Evolutionary conservation across 2,329 filamentous ascomycete species (phyloP).

Genomic region (Rhynchosporium agropyri): DNA sequence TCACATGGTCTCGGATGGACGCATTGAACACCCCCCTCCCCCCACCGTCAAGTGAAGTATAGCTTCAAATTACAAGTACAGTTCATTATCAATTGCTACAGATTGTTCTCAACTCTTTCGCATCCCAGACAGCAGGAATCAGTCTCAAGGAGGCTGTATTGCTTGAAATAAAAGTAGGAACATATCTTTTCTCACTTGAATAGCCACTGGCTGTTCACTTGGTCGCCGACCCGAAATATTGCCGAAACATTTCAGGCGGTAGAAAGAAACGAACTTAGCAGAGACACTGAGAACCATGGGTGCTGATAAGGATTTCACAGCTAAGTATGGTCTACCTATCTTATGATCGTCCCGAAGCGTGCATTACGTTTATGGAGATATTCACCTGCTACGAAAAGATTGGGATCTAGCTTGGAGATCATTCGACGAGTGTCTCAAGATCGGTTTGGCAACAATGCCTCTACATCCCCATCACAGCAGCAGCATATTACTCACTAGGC

Average conservation of each 20-base stretch:
- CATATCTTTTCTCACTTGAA: too few species aligned
- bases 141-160: too few species aligned
- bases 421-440: constrained; percentile 25
- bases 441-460: constrained; percentile 24
- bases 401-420: constrained; percentile 21
- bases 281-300: constrained; percentile 28
- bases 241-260: constrained; percentile 8
- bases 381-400: constrained; percentile 25
- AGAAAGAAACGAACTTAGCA: constrained; percentile 21
- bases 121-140: too few species aligned
- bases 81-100: too few species aligned
- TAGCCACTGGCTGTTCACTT: constrained; percentile 21
- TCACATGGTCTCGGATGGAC: background rate
- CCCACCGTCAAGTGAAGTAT: too few species aligned
- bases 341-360: constrained; percentile 13
- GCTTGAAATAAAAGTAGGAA: too few species aligned
- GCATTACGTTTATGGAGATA: constrained; percentile 33
- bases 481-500: constrained; percentile 29
- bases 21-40: too few species aligned
- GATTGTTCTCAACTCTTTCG: too few species aligned
- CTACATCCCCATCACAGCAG: constrained; percentile 30
- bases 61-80: too few species aligned
- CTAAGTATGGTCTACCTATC: constrained; percentile 16
- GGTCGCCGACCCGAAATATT: constrained; percentile 21
- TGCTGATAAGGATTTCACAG: constrained; percentile 28